Percentiles rank a stretch among this genome's conserved stretches.
phyloP scores from a whole-genome alignment of 352 stramenopile genomes.

The Globisporangium perplexum region DNA sequence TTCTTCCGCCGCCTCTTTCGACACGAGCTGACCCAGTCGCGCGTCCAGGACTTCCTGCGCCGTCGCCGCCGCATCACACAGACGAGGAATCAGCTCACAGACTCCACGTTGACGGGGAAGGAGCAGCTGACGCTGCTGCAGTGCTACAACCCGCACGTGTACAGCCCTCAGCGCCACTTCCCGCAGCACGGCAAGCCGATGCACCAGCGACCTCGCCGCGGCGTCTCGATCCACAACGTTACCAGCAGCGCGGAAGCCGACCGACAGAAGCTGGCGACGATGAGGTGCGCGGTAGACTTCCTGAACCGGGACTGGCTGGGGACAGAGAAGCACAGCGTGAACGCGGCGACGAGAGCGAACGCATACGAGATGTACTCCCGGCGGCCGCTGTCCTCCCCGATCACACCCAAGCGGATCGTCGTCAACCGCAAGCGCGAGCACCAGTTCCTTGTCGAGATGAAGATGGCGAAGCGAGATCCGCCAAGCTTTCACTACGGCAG shows the following conservation, averaged over 20 bases:
- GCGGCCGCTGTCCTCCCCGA: slow-evolving; percentile 6
- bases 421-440: slow-evolving; percentile 11
- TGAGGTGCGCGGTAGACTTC: slow-evolving; percentile 6
- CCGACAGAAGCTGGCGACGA: slow-evolving; percentile 7
- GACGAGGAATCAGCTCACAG: slow-evolving; percentile 10
- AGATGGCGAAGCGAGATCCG: slow-evolving; percentile 5
- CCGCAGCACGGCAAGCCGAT: slow-evolving; percentile 3
- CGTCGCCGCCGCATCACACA: slow-evolving; percentile 20
- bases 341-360: background rate
- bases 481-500: slow-evolving; percentile 11
- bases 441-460: slow-evolving; percentile 15
- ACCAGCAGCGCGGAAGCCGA: slow-evolving; percentile 2
- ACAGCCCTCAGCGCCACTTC: background rate
- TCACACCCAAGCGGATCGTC: slow-evolving; percentile 5
- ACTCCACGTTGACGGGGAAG: slow-evolving; percentile 22
- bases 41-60: slow-evolving; percentile 25
- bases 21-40: slow-evolving; percentile 19
- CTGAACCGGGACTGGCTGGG: slow-evolving; percentile 11
- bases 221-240: background rate
- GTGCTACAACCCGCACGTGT: slow-evolving; percentile 60
- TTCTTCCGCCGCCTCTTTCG: slow-evolving; percentile 40
- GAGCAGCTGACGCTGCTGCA: slow-evolving; percentile 52
- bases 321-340: background rate
- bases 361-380: slow-evolving; percentile 6
- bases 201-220: slow-evolving; percentile 2